phyloP scores from a whole-genome alignment of 495 filamentous ascomycete species.

The Extremus antarcticus region DNA sequence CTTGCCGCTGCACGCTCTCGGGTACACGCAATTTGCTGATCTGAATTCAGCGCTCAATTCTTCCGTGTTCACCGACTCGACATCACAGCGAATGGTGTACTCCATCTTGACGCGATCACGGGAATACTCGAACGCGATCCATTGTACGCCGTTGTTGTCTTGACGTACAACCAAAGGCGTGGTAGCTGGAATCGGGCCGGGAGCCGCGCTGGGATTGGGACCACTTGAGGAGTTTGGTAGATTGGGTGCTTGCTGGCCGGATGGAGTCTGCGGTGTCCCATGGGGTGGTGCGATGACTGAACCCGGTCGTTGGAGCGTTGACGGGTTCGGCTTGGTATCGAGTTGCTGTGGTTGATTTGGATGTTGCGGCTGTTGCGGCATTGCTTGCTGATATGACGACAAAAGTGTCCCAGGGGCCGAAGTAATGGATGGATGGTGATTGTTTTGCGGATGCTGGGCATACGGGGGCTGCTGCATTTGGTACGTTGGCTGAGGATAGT shows the following conservation, averaged over 20 bases:
- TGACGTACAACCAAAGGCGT: conserved; percentile 90
- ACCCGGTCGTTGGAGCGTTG: conserved; percentile 45
- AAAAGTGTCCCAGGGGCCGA: conserved; percentile 50
- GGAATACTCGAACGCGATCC: conserved; percentile 98
- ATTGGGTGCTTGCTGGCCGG: conserved; percentile 28
- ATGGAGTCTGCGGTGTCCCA: conserved; percentile 36
- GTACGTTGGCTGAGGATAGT: conserved; percentile 70
- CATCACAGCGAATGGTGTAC: conserved; percentile 96
- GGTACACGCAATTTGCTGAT: conserved; percentile 96
- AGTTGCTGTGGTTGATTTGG: conserved; percentile 30
- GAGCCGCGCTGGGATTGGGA: conserved; percentile 73
- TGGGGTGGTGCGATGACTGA: conserved; percentile 41
- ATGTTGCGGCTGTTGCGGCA: conserved; percentile 24
- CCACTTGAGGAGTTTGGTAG: conserved; percentile 25
- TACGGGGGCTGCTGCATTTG: conserved; percentile 67
- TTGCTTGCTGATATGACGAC: conserved; percentile 59
- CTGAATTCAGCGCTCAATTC: conserved; percentile 80
- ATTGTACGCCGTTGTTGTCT: conserved; percentile 93
- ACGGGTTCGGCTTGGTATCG: conserved; percentile 44
- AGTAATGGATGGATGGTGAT: conserved; percentile 53
- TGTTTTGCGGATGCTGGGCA: conserved; percentile 50
- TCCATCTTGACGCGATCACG: conserved; percentile 98
- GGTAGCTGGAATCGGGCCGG: conserved; percentile 97
- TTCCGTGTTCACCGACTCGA: conserved; percentile 90
- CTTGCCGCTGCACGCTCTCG: conserved; percentile 85